Conservation (phyloP, 805 yeast species). For the Spathaspora arborariae region DNA sequence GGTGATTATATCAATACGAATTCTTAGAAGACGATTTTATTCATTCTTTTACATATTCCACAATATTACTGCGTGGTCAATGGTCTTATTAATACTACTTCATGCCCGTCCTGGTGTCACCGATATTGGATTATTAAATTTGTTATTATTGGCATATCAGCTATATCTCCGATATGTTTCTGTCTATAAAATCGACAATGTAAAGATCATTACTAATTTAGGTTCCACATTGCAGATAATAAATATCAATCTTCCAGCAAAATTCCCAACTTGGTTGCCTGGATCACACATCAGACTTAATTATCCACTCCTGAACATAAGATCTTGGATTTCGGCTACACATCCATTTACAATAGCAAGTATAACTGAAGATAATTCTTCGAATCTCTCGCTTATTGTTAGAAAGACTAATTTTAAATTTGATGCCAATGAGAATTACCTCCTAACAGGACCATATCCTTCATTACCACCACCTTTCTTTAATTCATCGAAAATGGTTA, state of each 20-base stretch:
- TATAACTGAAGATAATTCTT: conserved; percentile 28
- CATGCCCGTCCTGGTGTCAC: conserved; percentile 73
- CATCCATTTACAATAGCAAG: conserved; percentile 68
- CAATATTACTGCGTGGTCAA: conserved; percentile 44
- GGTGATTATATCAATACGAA: conserved; percentile 43
- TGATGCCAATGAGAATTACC: conserved; percentile 9
- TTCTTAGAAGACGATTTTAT: conserved; percentile 49
- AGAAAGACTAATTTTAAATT: conserved; percentile 32
- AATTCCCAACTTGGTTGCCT: conserved; percentile 33
- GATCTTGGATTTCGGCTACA: conserved; percentile 47
- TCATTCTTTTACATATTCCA: conserved; percentile 55
- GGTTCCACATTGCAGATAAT: conserved; percentile 18
- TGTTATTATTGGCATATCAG: conserved; percentile 31
- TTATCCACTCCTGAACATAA: conserved; percentile 21
- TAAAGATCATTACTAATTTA: conserved; percentile 13
- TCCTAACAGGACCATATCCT: conserved; percentile 32
- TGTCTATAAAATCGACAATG: conserved; percentile 11
- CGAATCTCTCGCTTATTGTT: conserved; percentile 40
- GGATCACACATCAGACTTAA: conserved; percentile 60
- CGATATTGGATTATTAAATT: conserved; percentile 12
- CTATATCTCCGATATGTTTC: conserved; percentile 26
- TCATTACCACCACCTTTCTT: conserved; percentile 44
- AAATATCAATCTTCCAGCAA: conserved; percentile 16
- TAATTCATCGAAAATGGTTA: conserved; percentile 45
- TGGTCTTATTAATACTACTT: conserved; percentile 42